Base-by-base conservation (phyloP, 1,139 yeast species). In the Saccharomycopsis hybrid region DNA sequence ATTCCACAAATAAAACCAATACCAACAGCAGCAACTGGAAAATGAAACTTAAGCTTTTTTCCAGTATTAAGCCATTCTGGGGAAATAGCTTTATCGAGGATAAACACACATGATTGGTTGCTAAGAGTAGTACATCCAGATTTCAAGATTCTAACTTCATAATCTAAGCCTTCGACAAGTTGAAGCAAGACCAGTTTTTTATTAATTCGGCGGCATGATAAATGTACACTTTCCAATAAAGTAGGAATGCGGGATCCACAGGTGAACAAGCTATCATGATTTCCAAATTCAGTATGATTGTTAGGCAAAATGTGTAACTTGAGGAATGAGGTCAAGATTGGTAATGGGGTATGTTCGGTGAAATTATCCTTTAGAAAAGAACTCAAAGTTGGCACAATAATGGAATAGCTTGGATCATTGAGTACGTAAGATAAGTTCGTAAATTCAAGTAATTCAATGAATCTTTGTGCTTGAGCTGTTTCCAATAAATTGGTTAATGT, bases 321-420 rank as follows among this genome's bases (percentile, higher is more conserved):
- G 36, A 88, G 66, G 53, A 88, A 76, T 13, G 76, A 70, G 40
- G 72, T 72, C 37, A 90, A 65, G 44, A 65, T 65, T 0, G 74
- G 61, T 8, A 61, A 54, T 33, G 73, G 71, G 1, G 70, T 59
- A 44, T 70, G 62, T 1, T 65, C 55, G 1, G 85, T 75, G 52
- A 80, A 70, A 58, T 82, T 81, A 3, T 41, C 48, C 39, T 74
- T 76, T 53, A 71, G 71, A 53, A 88, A 63, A 0, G 89, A 79
- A 28, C 75, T 73, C 4, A 80, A 69, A 0, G 82, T 73, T 0
- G 97, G 97, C 0, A 89, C 77, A 30, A 92, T 65, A n/a, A 90
- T 64, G 0, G 97, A 85, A 59, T 72, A 85, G 8, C 68, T 66
- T n/a, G 64, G 56, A n/a, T 60, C 60, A 24, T 58, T 47, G 7